These are phyloP conservation scores for Orobanche coerulescens DNA, from an alignment of 257 asterid species.

Conservation along the genomic window DNA sequence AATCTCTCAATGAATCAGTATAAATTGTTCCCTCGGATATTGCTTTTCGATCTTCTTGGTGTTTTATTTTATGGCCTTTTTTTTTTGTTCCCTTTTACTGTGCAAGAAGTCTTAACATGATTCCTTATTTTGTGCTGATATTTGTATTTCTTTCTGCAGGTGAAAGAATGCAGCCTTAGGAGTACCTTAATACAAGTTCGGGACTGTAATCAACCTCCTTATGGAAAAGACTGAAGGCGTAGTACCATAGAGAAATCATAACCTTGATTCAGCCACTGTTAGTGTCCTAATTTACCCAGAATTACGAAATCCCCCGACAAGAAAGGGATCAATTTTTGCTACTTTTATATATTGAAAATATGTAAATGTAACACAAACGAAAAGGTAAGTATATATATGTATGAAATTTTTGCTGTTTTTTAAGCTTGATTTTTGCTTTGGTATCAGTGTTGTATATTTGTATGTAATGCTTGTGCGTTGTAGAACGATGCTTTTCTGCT, in stretches of 20 bases:
- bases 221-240: neutral
- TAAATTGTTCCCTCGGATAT: neutral
- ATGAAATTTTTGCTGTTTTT: too few species aligned
- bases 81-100: too few species aligned
- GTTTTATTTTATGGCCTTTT: neutral
- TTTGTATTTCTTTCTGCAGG: slow-evolving; percentile 19
- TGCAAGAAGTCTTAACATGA: too few species aligned
- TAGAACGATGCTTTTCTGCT: too few species aligned
- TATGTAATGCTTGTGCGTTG: too few species aligned
- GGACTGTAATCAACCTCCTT: neutral
- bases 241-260: slow-evolving; percentile 2
- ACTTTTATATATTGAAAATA: neutral
- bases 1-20: too few species aligned
- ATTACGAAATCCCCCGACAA: neutral
- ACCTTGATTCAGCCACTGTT: too few species aligned
- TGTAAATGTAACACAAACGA: neutral
- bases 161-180: slow-evolving; percentile 36
- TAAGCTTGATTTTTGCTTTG: too few species aligned
- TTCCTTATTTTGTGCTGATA: neutral
- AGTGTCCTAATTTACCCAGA: too few species aligned
- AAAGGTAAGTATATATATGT: too few species aligned
- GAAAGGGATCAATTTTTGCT: neutral
- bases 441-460: too few species aligned
- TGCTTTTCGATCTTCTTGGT: neutral
- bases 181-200: slow-evolving; percentile 18